Evolutionary conservation across 192 early-diverging fungal genomes (phyloP).

Genomic region (Chytriomyces hyalinus): DNA sequence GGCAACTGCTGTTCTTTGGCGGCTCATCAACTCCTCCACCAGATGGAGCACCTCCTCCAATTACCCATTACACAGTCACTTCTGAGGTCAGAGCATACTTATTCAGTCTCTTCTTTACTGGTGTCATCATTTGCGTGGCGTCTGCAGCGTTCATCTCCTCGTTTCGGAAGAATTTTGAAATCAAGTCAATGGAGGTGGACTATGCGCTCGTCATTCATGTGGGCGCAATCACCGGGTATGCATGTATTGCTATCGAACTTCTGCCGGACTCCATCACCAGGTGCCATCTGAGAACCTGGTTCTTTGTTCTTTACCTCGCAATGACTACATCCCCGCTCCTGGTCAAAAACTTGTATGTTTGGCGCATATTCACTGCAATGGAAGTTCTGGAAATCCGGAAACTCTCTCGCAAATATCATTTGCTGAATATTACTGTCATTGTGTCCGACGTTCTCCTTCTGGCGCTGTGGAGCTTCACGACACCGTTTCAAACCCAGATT

Average conservation of each 20-base stretch:
- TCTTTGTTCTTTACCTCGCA: neutral
- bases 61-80: neutral
- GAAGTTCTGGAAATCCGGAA: constrained; percentile 4
- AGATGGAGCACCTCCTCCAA: neutral
- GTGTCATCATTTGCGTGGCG: neutral
- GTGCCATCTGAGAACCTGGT: neutral
- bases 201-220: neutral
- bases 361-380: constrained; percentile 8
- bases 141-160: neutral
- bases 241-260: neutral
- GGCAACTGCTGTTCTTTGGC: constrained; percentile 6
- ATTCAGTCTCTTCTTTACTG: neutral
- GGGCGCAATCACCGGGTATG: neutral
- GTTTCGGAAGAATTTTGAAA: neutral
- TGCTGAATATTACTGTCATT: neutral
- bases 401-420: neutral
- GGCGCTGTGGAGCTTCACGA: neutral
- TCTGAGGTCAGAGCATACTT: neutral
- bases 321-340: neutral
- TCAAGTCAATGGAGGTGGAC: neutral
- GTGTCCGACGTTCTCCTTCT: neutral
- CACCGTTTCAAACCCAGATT: neutral
- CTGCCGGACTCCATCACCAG: neutral
- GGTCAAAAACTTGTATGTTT: constrained; percentile 21
- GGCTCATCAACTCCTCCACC: neutral